These are phyloP conservation scores for Cryoendolithus antarcticus DNA, from an alignment of 2,329 filamentous ascomycete genomes.

Conservation along the genomic window DNA sequence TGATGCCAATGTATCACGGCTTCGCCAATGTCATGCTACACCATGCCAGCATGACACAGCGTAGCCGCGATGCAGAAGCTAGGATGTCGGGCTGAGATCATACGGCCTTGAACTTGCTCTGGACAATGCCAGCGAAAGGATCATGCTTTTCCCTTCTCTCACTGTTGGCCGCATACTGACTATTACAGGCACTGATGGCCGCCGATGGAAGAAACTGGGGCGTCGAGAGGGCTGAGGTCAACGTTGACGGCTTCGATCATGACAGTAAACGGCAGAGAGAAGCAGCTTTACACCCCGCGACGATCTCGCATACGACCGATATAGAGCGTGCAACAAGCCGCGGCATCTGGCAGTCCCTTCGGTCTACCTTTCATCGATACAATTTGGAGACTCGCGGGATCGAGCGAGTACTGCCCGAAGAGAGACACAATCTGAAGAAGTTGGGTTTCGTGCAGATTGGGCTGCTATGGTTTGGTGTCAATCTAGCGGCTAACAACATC, in stretches of 20 bases:
- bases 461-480: conserved; percentile 50
- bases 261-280: neutral
- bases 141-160: conserved; percentile 30
- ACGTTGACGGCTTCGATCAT: neutral
- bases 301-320: too few relatives aligned
- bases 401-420: conserved; percentile 42
- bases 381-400: conserved; percentile 50
- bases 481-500: conserved; percentile 51
- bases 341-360: conserved; percentile 17
- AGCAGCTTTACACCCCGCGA: neutral
- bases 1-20: neutral
- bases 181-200: conserved; percentile 20
- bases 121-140: conserved; percentile 43
- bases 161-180: conserved; percentile 18
- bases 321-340: too few relatives aligned
- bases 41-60: too few relatives aligned
- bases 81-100: conserved; percentile 32
- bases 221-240: neutral
- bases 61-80: too few relatives aligned
- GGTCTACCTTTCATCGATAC: conserved; percentile 34
- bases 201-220: too few relatives aligned
- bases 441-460: conserved; percentile 44
- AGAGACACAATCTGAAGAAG: conserved; percentile 41
- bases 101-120: conserved; percentile 43
- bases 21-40: neutral